Percentiles rank a stretch among this genome's conserved stretches.
These are phyloP conservation scores for Cyberlindnera suaveolens DNA, from an alignment of 805 yeast genomes.

Conservation along the genomic window DNA sequence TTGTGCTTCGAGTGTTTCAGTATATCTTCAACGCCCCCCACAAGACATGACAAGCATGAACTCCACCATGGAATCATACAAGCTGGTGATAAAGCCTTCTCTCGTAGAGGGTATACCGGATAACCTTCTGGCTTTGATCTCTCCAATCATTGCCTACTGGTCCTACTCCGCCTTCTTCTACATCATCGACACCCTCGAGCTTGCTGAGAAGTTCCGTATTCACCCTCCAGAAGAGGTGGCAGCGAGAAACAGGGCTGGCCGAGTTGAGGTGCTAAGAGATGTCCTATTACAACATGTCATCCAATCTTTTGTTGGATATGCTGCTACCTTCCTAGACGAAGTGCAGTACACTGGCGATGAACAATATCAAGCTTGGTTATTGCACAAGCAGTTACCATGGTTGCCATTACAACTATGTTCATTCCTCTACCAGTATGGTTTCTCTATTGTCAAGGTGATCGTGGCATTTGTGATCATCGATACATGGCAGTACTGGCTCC, in stretches of 20 bases:
- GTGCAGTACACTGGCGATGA: constrained; percentile 48
- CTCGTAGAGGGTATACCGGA: constrained; percentile 64
- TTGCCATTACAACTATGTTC: constrained; percentile 45
- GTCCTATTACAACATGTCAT: constrained; percentile 81
- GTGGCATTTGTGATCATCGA: constrained; percentile 74
- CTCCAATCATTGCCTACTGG: constrained; percentile 88
- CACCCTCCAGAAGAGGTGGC: constrained; percentile 87
- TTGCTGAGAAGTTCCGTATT: constrained; percentile 80
- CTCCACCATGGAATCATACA: constrained; percentile 9
- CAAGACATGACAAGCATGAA: background rate
- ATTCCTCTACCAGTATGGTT: constrained; percentile 54
- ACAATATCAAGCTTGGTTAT: constrained; percentile 38
- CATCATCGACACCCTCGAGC: constrained; percentile 61
- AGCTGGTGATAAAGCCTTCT: constrained; percentile 27
- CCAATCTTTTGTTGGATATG: constrained; percentile 67
- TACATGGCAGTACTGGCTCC: constrained; percentile 93
- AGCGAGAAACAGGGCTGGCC: constrained; percentile 67
- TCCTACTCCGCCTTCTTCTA: constrained; percentile 65
- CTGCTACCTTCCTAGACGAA: constrained; percentile 51
- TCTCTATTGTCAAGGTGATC: constrained; percentile 50
- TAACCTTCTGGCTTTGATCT: constrained; percentile 59
- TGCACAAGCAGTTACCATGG: constrained; percentile 23
- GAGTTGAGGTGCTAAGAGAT: constrained; percentile 66
- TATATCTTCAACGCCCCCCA: background rate
- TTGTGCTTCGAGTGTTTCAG: background rate